Conservation (phyloP, 495 filamentous ascomycete species). For the Mycothermus thermophilus region DNA sequence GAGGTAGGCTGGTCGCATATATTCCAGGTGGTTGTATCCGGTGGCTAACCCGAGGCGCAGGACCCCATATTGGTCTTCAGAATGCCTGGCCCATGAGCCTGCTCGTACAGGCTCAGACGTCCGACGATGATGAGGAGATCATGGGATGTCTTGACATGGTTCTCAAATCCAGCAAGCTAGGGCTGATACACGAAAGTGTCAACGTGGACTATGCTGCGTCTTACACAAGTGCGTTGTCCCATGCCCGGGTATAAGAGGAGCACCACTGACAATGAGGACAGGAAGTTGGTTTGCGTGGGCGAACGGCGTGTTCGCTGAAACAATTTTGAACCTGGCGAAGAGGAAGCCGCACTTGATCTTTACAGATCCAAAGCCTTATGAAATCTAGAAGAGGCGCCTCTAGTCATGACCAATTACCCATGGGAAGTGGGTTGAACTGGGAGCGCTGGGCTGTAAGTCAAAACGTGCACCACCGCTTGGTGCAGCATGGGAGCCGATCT, state of each 20-base stretch:
- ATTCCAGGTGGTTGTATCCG: too few relatives aligned
- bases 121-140: slow-evolving; percentile 78
- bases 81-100: slow-evolving; percentile 98
- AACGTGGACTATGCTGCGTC: slow-evolving; percentile 60
- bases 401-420: too few relatives aligned
- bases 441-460: too few relatives aligned
- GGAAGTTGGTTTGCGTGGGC: slow-evolving; percentile 97
- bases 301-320: slow-evolving; percentile 90
- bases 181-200: slow-evolving; percentile 84
- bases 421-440: too few relatives aligned
- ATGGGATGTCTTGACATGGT: slow-evolving; percentile 54
- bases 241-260: not conserved
- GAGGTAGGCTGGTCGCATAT: too few relatives aligned
- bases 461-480: too few relatives aligned
- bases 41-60: too few relatives aligned
- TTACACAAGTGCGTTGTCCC: slow-evolving; percentile 53
- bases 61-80: slow-evolving; percentile 59
- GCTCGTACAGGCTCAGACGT: slow-evolving; percentile 80
- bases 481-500: too few relatives aligned
- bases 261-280: slow-evolving; percentile 25
- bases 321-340: slow-evolving; percentile 75
- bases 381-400: slow-evolving; percentile 11
- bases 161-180: slow-evolving; percentile 54
- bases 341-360: slow-evolving; percentile 85
- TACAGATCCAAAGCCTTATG: slow-evolving; percentile 38